phyloP scores from a whole-genome alignment of 768 basidiomycete species.

The Xerocomellus chrysenteron region DNA sequence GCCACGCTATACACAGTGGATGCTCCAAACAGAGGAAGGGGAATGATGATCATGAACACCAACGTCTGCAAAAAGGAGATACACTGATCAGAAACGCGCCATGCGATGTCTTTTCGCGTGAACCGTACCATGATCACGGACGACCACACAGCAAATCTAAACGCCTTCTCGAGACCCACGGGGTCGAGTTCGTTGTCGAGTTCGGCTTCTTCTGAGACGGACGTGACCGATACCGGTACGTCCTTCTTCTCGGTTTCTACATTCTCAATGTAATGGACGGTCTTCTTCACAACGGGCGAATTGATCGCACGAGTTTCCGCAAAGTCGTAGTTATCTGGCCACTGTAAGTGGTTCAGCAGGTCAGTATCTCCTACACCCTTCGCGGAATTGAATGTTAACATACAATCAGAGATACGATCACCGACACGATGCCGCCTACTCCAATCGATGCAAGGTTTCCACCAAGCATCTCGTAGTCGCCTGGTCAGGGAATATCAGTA shows the following conservation, averaged over 20 bases:
- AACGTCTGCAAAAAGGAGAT: constrained; percentile 41
- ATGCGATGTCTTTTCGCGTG: neutral
- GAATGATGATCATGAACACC: constrained; percentile 71
- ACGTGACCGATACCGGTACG: constrained; percentile 28
- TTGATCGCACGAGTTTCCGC: constrained; percentile 79
- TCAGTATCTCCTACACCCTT: neutral
- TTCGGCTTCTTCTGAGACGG: constrained; percentile 38
- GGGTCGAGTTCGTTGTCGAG: constrained; percentile 64
- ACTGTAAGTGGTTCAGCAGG: constrained; percentile 36
- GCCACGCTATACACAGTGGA: constrained; percentile 62
- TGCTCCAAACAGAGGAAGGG: constrained; percentile 84
- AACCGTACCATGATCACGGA: constrained; percentile 60
- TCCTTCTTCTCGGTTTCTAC: constrained; percentile 40
- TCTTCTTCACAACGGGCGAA: constrained; percentile 23
- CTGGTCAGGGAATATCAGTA: constrained; percentile 17
- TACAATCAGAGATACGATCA: constrained; percentile 62
- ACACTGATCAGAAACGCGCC: neutral
- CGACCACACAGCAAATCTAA: constrained; percentile 76
- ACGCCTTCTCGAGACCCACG: constrained; percentile 65
- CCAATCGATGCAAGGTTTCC: constrained; percentile 88
- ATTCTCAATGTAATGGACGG: constrained; percentile 19
- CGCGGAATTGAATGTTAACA: constrained; percentile 18
- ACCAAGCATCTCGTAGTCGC: constrained; percentile 74
- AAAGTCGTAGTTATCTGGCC: constrained; percentile 85
- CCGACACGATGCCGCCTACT: constrained; percentile 74